Base-by-base conservation (phyloP, 2,329 filamentous ascomycete genomes). In the Cladophialophora carrionii region DNA sequence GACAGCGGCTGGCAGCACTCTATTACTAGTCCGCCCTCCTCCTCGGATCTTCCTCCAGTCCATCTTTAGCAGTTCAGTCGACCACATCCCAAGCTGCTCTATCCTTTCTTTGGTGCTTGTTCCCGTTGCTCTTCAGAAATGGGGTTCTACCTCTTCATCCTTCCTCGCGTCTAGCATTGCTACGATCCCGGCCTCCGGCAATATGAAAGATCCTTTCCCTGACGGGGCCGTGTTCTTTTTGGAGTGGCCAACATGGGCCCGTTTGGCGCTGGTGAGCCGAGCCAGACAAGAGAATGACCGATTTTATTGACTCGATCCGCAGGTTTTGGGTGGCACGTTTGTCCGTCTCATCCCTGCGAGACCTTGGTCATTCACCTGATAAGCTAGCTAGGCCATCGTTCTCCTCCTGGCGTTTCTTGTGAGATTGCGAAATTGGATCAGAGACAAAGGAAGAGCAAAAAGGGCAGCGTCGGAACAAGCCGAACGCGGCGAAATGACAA, bases 341-440 rank as follows among this genome's bases (percentile, higher is more conserved):
- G 63, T 66, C 24, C 57, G 57, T 67, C 20, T 52, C 12, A 34
- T 34, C 8, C 57, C 29, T 29, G 52, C 4, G 43, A 51, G 24
- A 51, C 48, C 56, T 46, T 32, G 43, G 2, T 29, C 20, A 31
- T 48, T 22, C 41, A 49, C 51, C 62, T 67, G 72, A 76, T 79
- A 64, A 78, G 67, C 49, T 20, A 12, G 17, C 48, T 68, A 85
- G 83, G 76, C 85, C 56, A 70, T 87, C 43, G 90, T 93, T 46
- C 88, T 96, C 71, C 73, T 84, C 57, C 77, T 87, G 49, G 92
- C 90, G 6, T 82, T 88, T 58, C 72, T 83, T 54, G 93, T 92
- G 74, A 81, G 96, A 51, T 66, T 74, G 49, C 75, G 77, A 62
- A 79, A 78, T 52, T 84, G 85, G 78, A 84, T 83, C 79, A 85